These are phyloP conservation scores for Phytomonas francai DNA, from an alignment of 208 protist genomes.

Conservation along the genomic window DNA sequence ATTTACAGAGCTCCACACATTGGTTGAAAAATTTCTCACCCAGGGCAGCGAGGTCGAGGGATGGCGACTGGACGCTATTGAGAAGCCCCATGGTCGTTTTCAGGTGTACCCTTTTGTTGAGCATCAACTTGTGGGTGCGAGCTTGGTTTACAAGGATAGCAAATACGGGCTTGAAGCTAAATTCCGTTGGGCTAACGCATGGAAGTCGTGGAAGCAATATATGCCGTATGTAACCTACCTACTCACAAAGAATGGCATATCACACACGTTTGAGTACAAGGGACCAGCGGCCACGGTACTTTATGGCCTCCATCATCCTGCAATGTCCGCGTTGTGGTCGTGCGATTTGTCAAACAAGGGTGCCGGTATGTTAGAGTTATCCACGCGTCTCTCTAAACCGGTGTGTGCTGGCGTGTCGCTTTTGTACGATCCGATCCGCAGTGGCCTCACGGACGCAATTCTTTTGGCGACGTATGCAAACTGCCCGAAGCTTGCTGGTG, in stretches of 20 bases:
- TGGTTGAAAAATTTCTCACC: constrained; percentile 44
- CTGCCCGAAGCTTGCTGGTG: constrained; percentile 32
- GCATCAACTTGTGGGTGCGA: constrained; percentile 22
- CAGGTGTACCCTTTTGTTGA: constrained; percentile 44
- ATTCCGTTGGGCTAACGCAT: constrained; percentile 13
- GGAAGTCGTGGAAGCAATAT: constrained; percentile 26
- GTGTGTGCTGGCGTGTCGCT: constrained; percentile 25
- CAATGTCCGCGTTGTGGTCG: too few species aligned
- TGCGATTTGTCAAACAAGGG: too few species aligned
- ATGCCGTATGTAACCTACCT: constrained; percentile 28
- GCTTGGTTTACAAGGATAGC: constrained; percentile 24
- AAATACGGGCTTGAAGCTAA: constrained; percentile 11
- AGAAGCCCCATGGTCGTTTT: constrained; percentile 17
- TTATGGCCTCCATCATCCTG: too few species aligned
- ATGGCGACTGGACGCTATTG: constrained; percentile 33
- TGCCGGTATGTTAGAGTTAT: constrained; percentile 14
- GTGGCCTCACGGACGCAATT: constrained; percentile 48
- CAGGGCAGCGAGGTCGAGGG: constrained; percentile 24
- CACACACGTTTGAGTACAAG: constrained; percentile 4
- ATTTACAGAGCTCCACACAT: constrained; percentile 33
- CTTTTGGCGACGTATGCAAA: constrained; percentile 20
- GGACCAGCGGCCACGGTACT: too few species aligned
- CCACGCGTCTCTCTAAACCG: constrained; percentile 24
- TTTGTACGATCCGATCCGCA: constrained; percentile 58
- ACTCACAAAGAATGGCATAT: constrained; percentile 12